These are phyloP conservation scores for Geranomyces michiganensis DNA, from an alignment of 192 early-diverging fungal species.

Conservation along the genomic window DNA sequence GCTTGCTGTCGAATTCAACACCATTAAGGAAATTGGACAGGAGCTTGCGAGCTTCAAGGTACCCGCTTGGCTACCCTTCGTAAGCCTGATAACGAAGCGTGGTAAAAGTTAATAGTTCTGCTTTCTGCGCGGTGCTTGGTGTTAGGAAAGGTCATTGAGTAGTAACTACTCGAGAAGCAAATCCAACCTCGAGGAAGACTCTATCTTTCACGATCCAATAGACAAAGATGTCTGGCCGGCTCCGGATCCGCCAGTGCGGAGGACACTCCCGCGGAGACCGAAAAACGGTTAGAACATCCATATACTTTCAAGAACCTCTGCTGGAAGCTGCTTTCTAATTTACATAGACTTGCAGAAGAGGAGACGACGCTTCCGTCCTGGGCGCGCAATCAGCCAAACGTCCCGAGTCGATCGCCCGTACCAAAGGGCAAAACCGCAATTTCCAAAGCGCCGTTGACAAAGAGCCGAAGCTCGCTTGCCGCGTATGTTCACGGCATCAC, in stretches of 20 bases:
- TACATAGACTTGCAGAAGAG: slow-evolving; percentile 26
- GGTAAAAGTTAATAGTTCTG: too few species aligned
- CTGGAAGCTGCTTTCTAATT: background rate
- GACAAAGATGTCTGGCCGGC: slow-evolving; percentile 61
- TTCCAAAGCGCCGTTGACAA: slow-evolving; percentile 17
- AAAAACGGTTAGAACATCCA: too few species aligned
- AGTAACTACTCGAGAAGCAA: slow-evolving; percentile 11
- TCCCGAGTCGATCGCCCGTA: background rate
- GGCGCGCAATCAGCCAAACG: slow-evolving; percentile 39
- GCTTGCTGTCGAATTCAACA: slow-evolving; percentile 48
- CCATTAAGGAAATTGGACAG: slow-evolving; percentile 55
- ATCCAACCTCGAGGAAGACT: slow-evolving; percentile 22
- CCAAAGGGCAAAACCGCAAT: slow-evolving; percentile 15
- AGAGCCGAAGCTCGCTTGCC: slow-evolving; percentile 3
- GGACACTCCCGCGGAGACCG: slow-evolving; percentile 14
- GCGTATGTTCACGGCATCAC: too few species aligned
- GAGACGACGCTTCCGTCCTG: slow-evolving; percentile 43
- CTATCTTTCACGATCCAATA: slow-evolving; percentile 6
- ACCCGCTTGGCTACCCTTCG: too few species aligned
- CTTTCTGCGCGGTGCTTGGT: background rate
- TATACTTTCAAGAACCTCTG: too few species aligned
- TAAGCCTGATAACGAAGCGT: too few species aligned
- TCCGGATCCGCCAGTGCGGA: slow-evolving; percentile 43
- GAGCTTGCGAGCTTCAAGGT: slow-evolving; percentile 62
- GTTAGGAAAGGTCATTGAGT: slow-evolving; percentile 2